A percentile compares a stretch with the other conserved stretches of the same genome.
phyloP scores from a whole-genome alignment of 129 eudicot species.

The Escallonia rubra region DNA sequence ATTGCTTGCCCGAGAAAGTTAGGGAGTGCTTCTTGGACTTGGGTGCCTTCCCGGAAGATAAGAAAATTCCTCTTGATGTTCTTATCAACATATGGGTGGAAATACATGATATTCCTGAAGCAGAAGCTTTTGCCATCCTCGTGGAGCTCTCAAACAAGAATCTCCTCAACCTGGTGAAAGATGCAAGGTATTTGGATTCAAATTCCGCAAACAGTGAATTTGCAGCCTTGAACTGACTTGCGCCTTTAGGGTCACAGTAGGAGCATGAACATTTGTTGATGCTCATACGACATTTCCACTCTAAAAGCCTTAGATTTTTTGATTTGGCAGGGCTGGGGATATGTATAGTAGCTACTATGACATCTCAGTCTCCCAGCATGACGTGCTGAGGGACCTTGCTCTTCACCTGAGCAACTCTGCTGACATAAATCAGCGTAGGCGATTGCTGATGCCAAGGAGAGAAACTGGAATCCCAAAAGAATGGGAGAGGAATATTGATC shows the following conservation, averaged over 20 bases:
- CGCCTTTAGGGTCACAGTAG: not conserved
- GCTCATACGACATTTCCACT: not conserved
- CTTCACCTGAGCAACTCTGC: constrained; percentile 56
- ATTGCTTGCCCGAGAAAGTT: constrained; percentile 53
- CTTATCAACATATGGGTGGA: constrained; percentile 90
- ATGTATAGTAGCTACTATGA: constrained; percentile 67
- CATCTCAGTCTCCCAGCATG: constrained; percentile 81
- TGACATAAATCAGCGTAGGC: constrained; percentile 39
- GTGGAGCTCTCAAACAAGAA: constrained; percentile 83
- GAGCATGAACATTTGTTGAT: too few species aligned
- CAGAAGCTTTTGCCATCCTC: constrained; percentile 72
- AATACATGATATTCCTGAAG: constrained; percentile 69
- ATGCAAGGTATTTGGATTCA: constrained; percentile 42
- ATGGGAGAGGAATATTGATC: constrained; percentile 79
- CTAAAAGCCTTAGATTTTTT: not conserved
- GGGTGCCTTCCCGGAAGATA: constrained; percentile 88
- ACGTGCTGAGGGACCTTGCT: constrained; percentile 85
- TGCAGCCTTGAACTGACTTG: not conserved
- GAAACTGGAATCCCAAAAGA: constrained; percentile 73
- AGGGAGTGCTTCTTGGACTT: constrained; percentile 80
- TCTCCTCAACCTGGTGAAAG: constrained; percentile 75
- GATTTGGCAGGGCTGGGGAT: constrained; percentile 62
- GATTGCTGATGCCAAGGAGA: constrained; percentile 83
- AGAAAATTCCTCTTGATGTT: constrained; percentile 76
- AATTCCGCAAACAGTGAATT: not conserved